phyloP scores from a whole-genome alignment of 306 rosid genomes.

The Malus domestica region DNA sequence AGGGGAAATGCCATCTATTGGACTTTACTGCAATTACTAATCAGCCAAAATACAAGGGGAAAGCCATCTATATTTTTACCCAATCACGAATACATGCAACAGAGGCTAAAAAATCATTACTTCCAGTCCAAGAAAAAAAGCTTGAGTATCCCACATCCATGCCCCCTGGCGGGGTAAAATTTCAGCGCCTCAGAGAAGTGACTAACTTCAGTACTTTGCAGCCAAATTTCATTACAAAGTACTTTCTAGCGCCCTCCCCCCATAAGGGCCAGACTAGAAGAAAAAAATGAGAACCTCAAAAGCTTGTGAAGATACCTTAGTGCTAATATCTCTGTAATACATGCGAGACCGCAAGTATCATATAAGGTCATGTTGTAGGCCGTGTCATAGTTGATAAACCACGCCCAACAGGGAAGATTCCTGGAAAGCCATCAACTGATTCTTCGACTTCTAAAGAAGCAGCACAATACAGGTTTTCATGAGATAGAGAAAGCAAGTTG shows the following conservation, averaged over 20 bases:
- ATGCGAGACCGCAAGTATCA: not conserved
- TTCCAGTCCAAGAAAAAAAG: not conserved
- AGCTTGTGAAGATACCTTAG: conserved; percentile 1
- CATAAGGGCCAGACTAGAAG: not conserved
- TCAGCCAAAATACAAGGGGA: not conserved
- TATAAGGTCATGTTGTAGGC: conserved; percentile 64
- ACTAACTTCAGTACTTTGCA: too few relatives aligned
- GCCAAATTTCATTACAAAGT: not conserved
- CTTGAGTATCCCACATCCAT: not conserved
- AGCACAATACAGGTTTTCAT: conserved; percentile 21
- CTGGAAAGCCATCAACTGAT: conserved; percentile 56
- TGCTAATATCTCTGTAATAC: not conserved
- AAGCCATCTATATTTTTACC: not conserved
- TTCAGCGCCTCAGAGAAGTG: not conserved
- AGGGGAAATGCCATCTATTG: too few relatives aligned
- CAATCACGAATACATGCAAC: not conserved
- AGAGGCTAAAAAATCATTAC: not conserved
- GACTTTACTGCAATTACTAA: not conserved
- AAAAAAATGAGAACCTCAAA: not conserved
- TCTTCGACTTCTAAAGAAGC: conserved; percentile 62
- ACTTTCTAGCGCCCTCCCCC: not conserved
- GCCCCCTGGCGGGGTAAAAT: not conserved
- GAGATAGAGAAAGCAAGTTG: not conserved
- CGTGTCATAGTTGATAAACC: conserved; percentile 96
- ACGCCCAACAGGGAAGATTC: conserved; percentile 72